A percentile compares a stretch with the other conserved stretches of the same genome.
Conservation (phyloP, 169 alveolate species). For the Babesia gibsoni region DNA sequence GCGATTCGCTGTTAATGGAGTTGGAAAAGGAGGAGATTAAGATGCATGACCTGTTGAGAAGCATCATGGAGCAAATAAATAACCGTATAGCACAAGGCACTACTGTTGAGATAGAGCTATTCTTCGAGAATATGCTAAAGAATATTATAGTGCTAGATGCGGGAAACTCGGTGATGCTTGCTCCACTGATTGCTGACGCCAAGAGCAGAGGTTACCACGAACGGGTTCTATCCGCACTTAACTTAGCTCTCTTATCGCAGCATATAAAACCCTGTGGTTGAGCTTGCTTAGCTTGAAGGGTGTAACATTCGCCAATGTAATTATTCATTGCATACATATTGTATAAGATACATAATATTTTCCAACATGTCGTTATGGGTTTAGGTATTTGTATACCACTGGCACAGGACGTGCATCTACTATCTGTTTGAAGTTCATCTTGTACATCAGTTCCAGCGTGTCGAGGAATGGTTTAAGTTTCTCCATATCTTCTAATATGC, state of each 20-base stretch:
- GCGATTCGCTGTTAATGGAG: neutral
- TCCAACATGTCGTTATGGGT: too few relatives aligned
- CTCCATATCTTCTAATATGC: neutral
- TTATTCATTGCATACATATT: too few relatives aligned
- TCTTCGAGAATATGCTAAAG: conserved; percentile 12
- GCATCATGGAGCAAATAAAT: neutral
- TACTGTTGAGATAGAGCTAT: neutral
- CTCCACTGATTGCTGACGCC: neutral
- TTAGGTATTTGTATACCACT: conserved; percentile 34
- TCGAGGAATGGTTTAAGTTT: conserved; percentile 41
- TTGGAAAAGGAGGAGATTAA: neutral
- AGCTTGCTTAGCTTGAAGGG: too few relatives aligned
- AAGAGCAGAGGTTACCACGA: conserved; percentile 7
- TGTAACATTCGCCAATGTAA: too few relatives aligned
- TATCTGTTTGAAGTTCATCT: conserved; percentile 43
- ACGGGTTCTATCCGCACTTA: neutral
- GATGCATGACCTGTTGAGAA: conserved; percentile 1
- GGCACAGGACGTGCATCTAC: conserved; percentile 60
- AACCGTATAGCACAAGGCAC: conserved; percentile 4
- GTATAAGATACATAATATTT: too few relatives aligned
- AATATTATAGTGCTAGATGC: neutral
- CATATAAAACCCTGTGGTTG: neutral
- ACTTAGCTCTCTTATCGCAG: conserved; percentile 2
- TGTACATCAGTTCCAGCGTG: conserved; percentile 49
- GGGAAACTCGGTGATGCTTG: neutral